Evolutionary conservation across 2,329 filamentous ascomycete genomes (phyloP).

Genomic region (Microthyrium microscopicum): DNA sequence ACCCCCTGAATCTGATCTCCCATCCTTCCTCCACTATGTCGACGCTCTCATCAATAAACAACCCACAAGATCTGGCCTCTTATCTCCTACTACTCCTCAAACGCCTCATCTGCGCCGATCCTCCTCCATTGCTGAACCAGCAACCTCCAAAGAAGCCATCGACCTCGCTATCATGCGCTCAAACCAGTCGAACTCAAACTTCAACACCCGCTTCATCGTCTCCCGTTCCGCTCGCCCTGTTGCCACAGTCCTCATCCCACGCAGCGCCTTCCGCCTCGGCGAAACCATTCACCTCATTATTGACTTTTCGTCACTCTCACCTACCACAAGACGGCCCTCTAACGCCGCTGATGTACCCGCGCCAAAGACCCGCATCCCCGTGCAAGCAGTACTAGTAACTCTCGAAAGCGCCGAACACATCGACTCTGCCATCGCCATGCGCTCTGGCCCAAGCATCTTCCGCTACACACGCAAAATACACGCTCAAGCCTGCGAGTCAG

Average conservation of each 20-base stretch:
- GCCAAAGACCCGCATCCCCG: slow-evolving; percentile 50
- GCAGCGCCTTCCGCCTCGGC: slow-evolving; percentile 76
- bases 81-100: slow-evolving; percentile 49
- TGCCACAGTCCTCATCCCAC: slow-evolving; percentile 73
- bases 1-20: slow-evolving; percentile 25
- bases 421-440: slow-evolving; percentile 61
- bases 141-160: slow-evolving; percentile 67
- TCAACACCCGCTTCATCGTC: slow-evolving; percentile 65
- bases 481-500: slow-evolving; percentile 62
- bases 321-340: too few relatives aligned
- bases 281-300: slow-evolving; percentile 73
- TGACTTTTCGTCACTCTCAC: slow-evolving; percentile 71
- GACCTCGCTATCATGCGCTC: slow-evolving; percentile 71
- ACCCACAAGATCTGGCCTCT: slow-evolving; percentile 33
- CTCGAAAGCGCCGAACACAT: slow-evolving; percentile 80
- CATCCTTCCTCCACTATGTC: slow-evolving; percentile 22
- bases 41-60: slow-evolving; percentile 30
- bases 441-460: slow-evolving; percentile 71
- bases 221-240: slow-evolving; percentile 83
- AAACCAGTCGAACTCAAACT: slow-evolving; percentile 41
- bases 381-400: slow-evolving; percentile 69
- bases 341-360: too few relatives aligned
- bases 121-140: slow-evolving; percentile 42
- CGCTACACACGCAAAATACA: slow-evolving; percentile 74
- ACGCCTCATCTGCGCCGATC: slow-evolving; percentile 14